Evolutionary conservation across 805 yeast genomes (phyloP).

Genomic region (Yarrowia phangngaensis): DNA sequence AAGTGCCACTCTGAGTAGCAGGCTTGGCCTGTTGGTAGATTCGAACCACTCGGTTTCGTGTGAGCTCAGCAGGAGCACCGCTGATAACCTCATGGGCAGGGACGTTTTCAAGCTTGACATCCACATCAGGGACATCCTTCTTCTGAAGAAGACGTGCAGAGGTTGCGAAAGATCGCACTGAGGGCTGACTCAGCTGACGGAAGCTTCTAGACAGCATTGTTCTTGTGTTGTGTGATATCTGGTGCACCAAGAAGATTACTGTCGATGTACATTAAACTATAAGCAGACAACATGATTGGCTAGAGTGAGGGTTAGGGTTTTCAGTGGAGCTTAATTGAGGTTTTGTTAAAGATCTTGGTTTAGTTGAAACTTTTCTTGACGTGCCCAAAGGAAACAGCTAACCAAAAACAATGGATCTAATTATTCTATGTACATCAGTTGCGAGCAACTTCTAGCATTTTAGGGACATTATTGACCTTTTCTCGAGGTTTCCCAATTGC

Average conservation of each 20-base stretch:
- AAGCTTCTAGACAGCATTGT: conserved; percentile 27
- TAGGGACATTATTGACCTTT: conserved; percentile 49
- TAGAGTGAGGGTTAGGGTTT: conserved; percentile 19
- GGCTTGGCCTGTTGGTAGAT: conserved; percentile 73
- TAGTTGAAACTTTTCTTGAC: no score
- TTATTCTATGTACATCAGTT: conserved; percentile 1
- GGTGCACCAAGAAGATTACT: no score
- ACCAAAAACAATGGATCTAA: no score
- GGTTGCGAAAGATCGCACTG: conserved; percentile 27
- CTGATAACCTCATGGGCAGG: conserved; percentile 51
- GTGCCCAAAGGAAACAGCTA: no score
- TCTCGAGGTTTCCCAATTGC: conserved; percentile 51
- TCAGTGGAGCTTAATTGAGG: not conserved
- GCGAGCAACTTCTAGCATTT: conserved; percentile 45
- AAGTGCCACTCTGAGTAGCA: conserved; percentile 71
- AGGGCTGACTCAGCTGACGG: conserved; percentile 27
- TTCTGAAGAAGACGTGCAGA: conserved; percentile 22
- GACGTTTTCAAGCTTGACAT: conserved; percentile 24
- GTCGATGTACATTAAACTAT: conserved; percentile 2
- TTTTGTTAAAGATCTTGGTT: no score
- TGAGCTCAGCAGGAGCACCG: conserved; percentile 72
- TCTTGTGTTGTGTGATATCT: conserved; percentile 23
- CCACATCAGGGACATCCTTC: conserved; percentile 23
- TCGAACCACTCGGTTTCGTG: conserved; percentile 62
- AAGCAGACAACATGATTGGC: conserved; percentile 18